Evolutionary conservation across 148 eudicot species (phyloP).

Genomic region (Amaranthus cruentus): DNA sequence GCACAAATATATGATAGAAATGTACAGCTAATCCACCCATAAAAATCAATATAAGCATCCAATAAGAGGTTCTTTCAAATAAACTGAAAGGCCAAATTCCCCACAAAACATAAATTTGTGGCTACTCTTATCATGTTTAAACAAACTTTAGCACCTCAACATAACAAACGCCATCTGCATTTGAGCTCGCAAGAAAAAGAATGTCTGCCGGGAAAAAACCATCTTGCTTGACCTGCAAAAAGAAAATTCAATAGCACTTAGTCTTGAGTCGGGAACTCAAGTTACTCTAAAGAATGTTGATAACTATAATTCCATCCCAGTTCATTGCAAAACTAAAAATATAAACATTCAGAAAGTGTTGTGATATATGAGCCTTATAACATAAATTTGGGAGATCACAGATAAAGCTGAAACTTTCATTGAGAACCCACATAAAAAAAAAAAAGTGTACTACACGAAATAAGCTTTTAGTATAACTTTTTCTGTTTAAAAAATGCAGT

Average conservation of each 20-base stretch:
- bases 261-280: constrained; percentile 1
- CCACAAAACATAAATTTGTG: background rate
- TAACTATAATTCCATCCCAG: too few relatives aligned
- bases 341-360: too few relatives aligned
- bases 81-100: too few relatives aligned
- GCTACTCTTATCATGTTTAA: background rate
- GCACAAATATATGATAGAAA: background rate
- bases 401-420: too few relatives aligned
- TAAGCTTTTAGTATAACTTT: too few relatives aligned
- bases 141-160: constrained; percentile 48
- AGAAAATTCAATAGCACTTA: constrained; percentile 5
- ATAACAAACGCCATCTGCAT: constrained; percentile 95
- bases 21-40: background rate
- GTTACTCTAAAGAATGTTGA: background rate
- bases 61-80: background rate
- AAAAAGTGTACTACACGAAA: too few relatives aligned
- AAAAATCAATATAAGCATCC: background rate
- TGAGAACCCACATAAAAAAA: too few relatives aligned
- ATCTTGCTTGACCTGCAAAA: constrained; percentile 79
- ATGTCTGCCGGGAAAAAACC: constrained; percentile 92
- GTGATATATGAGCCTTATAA: too few relatives aligned
- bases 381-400: too few relatives aligned
- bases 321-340: too few relatives aligned
- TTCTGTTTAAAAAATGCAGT: too few relatives aligned
- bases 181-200: constrained; percentile 87